Evolutionary conservation across 371 early-diverging fungal genomes (phyloP).

Genomic region (Syncephalastrum monosporum): DNA sequence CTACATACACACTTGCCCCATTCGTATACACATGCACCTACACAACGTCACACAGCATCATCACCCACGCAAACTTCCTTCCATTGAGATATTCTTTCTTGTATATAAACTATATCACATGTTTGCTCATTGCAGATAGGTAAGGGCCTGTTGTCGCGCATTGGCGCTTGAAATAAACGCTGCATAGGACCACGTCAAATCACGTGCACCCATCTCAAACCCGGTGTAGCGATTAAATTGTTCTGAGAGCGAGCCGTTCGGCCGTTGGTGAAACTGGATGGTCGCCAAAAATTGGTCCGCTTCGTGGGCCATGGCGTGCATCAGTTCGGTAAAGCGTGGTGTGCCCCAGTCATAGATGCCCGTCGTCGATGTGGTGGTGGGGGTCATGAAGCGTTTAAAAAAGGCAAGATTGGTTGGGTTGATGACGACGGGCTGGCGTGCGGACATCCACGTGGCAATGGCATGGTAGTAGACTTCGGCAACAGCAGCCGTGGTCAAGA

Average conservation of each 20-base stretch:
- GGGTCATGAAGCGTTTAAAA: constrained; percentile 24
- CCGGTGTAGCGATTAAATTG: constrained; percentile 64
- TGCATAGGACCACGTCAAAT: constrained; percentile 81
- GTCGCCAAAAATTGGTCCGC: constrained; percentile 64
- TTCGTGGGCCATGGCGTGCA: constrained; percentile 22
- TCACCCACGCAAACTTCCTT: too few relatives aligned
- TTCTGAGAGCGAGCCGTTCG: constrained; percentile 62
- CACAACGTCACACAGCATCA: too few relatives aligned
- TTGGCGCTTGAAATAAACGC: constrained; percentile 51
- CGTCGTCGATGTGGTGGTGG: background rate
- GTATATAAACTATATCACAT: too few relatives aligned
- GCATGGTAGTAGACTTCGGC: constrained; percentile 69
- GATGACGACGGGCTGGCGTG: constrained; percentile 27
- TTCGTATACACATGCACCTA: too few relatives aligned
- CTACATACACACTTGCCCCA: background rate
- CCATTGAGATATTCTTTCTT: too few relatives aligned
- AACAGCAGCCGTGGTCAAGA: constrained; percentile 58
- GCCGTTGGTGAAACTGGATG: constrained; percentile 50
- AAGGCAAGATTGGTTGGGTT: constrained; percentile 43
- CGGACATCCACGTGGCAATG: constrained; percentile 25
- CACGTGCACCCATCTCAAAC: constrained; percentile 59
- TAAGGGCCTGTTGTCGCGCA: constrained; percentile 18
- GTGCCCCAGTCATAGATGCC: constrained; percentile 17
- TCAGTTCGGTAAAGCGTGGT: constrained; percentile 19
- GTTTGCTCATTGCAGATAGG: too few relatives aligned